Conservation (phyloP, 2,329 filamentous ascomycete genomes). For the Sporothrix dimorphospora region DNA sequence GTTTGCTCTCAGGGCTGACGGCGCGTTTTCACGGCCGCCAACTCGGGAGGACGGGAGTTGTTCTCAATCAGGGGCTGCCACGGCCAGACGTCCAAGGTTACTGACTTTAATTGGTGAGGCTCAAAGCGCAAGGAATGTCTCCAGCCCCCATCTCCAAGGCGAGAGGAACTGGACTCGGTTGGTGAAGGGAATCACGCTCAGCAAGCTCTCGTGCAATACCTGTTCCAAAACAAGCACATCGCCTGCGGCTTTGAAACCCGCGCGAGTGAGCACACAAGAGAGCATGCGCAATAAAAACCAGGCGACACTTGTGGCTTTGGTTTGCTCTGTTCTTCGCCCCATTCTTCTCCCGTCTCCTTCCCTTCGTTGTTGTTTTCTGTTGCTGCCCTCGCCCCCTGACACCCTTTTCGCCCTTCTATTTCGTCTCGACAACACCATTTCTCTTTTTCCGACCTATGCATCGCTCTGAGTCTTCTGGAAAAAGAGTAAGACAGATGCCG, state of each 20-base stretch:
- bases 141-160: not conserved
- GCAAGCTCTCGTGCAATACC: not conserved
- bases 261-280: not conserved
- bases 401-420: not conserved
- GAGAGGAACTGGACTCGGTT: not conserved
- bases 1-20: not conserved
- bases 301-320: constrained; percentile 7
- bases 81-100: not conserved
- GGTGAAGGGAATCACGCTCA: not conserved
- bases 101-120: too few relatives aligned
- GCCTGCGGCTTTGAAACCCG: too few relatives aligned
- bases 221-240: not conserved
- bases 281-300: not conserved
- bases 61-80: not conserved
- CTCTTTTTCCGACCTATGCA: not conserved
- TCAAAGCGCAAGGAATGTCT: not conserved
- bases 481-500: not conserved
- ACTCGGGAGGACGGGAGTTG: not conserved
- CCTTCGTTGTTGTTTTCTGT: not conserved
- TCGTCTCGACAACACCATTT: not conserved
- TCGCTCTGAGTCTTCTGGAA: not conserved
- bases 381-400: not conserved
- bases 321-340: not conserved
- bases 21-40: not conserved
- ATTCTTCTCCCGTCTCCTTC: not conserved